These are phyloP conservation scores for Prunus armeniaca DNA, from an alignment of 306 rosid species.

Conservation along the genomic window DNA sequence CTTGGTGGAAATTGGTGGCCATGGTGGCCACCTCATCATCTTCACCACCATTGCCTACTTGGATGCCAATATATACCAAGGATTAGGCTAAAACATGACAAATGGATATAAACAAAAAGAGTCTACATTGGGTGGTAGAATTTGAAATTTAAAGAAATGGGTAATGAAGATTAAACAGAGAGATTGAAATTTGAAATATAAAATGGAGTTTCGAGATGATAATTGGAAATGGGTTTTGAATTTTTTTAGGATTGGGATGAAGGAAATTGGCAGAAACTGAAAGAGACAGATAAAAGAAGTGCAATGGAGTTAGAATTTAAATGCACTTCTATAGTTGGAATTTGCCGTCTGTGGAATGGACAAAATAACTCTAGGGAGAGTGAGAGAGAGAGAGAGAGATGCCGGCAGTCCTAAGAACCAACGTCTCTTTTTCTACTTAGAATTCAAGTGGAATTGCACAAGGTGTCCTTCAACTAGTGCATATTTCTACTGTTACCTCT, in stretches of 20 bases:
- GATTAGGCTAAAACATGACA: neutral
- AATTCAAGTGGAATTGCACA: neutral
- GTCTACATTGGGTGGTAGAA: neutral
- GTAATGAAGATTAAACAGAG: neutral
- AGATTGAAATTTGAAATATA: neutral
- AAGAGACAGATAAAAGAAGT: too few species aligned
- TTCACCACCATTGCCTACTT: slow-evolving; percentile 30
- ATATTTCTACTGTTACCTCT: neutral
- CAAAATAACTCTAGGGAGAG: neutral
- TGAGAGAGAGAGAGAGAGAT: neutral
- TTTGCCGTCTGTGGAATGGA: slow-evolving; percentile 5
- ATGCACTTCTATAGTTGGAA: neutral
- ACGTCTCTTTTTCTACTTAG: slow-evolving; percentile 2
- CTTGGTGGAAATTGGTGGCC: slow-evolving; percentile 31
- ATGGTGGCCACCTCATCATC: slow-evolving; percentile 40
- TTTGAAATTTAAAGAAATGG: slow-evolving; percentile 1
- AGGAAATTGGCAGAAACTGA: too few species aligned
- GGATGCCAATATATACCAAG: neutral
- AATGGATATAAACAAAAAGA: too few species aligned
- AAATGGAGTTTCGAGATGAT: neutral
- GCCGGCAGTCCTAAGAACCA: slow-evolving; percentile 22
- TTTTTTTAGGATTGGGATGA: neutral
- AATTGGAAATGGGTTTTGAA: neutral
- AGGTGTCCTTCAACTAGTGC: neutral
- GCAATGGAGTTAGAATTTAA: too few species aligned